These are phyloP conservation scores for Triticum monococcum DNA, from an alignment of 176 grass and related monocot species.

Conservation along the genomic window DNA sequence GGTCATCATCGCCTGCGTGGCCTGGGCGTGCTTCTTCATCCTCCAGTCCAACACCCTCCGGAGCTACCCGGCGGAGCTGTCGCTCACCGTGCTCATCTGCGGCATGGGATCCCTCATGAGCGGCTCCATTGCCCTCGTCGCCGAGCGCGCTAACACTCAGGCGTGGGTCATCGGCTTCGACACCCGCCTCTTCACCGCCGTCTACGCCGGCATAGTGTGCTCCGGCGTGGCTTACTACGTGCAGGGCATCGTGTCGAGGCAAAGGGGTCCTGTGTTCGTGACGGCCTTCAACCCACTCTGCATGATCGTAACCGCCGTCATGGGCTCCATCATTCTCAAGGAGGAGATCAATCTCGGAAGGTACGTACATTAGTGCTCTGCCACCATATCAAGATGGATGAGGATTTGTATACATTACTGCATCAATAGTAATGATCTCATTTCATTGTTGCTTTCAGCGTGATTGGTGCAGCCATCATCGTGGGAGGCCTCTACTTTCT, in stretches of 20 bases:
- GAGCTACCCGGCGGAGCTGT: conserved; percentile 73
- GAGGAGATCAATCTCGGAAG: conserved; percentile 85
- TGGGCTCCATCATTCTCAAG: conserved; percentile 78
- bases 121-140: conserved; percentile 58
- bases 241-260: conserved; percentile 73
- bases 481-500: conserved; percentile 80
- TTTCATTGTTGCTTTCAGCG: conserved; percentile 36
- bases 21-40: conserved; percentile 83
- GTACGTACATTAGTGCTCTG: conserved; percentile 9
- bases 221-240: conserved; percentile 95
- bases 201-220: conserved; percentile 82
- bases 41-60: conserved; percentile 71
- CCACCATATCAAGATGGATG: background rate
- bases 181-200: conserved; percentile 72
- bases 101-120: conserved; percentile 63
- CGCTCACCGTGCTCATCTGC: conserved; percentile 79
- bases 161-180: conserved; percentile 85
- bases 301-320: conserved; percentile 87
- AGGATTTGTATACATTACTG: background rate
- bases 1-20: conserved; percentile 52
- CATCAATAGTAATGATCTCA: background rate
- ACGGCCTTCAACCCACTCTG: conserved; percentile 96
- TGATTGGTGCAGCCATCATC: conserved; percentile 88
- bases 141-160: conserved; percentile 54
- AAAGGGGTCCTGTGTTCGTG: conserved; percentile 87